Evolutionary conservation across 805 yeast species (phyloP), one percentile per base, ranked within the genome.

Genomic region (Scheffersomyces amazonensis): DNA sequence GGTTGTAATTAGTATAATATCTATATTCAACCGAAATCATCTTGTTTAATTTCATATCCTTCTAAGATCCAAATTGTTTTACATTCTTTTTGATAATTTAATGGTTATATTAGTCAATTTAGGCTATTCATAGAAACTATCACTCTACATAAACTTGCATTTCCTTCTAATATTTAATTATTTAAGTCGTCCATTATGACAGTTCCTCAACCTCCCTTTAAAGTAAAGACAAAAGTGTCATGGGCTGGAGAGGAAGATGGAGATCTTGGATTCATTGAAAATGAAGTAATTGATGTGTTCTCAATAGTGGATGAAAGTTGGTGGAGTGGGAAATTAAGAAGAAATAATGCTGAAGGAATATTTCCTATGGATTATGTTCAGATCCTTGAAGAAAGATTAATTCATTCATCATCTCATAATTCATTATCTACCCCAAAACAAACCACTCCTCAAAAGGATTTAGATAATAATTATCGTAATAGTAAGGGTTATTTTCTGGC

Each of bases 171-270:
- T 13, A 27, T 13, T 27, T 13, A n/a, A n/a, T n/a, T n/a, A n/a
- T n/a, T n/a, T n/a, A n/a, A n/a, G n/a, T n/a, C n/a, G n/a, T n/a
- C n/a, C n/a, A n/a, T n/a, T 15, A 32, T 39, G 43, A 13, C 43
- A 34, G 38, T 52, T 35, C 75, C 75, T 22, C 62, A 65, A 20
- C 66, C 76, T 13, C 95, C 95, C 3, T 87, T 87, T 60, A 73
- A 73, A 54, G 95, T 83, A 22, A 78, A 77, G 54, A 93, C 99
- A 8, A 76, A 76, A 28, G 91, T 86, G 56, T 87, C 96, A 17
- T 90, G 96, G 96, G 82, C 96, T 16, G 98, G 96, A 12, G 89
- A 88, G 53, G 80, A 85, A 52, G 86, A 81, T 39, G 84, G 86
- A 32, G 97, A 93, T 55, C 70, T 93, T 31, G 98, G 98, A 1